Base-by-base conservation (phyloP, 139 green algal genomes). In the Edaphochlamys debaryana region DNA sequence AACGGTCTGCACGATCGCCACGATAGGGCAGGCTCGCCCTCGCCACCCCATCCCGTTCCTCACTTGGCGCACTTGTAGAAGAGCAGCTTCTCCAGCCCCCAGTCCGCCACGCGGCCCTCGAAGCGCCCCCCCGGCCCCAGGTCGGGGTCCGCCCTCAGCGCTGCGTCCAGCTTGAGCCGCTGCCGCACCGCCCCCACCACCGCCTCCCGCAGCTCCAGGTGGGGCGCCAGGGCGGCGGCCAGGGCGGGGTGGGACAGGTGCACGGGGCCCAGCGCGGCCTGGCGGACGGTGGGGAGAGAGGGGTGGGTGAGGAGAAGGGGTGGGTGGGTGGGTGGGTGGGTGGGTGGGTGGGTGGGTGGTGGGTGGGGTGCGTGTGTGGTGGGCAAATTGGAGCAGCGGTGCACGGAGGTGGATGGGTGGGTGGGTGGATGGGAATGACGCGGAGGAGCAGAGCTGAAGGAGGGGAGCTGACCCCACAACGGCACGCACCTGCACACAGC, bases 211-310 rank as follows among this genome's bases (percentile, higher is more conserved):
- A 86, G 70, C 60, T 27, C 50, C 60, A 86, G 71, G 36, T 80
- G 70, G 1, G 70, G 81, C 52, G 66, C 64, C 70, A 91, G 67
- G 15, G n/a, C 34, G 34, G 6, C 29, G 15, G 58, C 22, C 67
- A 91, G 80, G 4, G 60, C 67, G 37, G 87, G 85, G 52, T 91
- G 87, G 40, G 60, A 36, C 66, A 91, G 62, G 63, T 86, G 81
- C 42, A 75, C 60, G 0, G 81, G 48, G 1, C 8, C 54, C 40
- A 52, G 60, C 23, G 79, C 56, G 30, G 62, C 32, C 78, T 72
- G 68, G 40, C 11, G 54, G 38, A 34, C 4, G 54, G 54, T 63
- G 54, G 8, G 17, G 17, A 22, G 13, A 22, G 22, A 22, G 8
- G 22, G 17, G 22, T 63, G 20, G 54, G 54, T 63, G 30, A 63